Evolutionary conservation across 1,284 basidiomycete genomes (phyloP).

Genomic region (Mycena citricolor): DNA sequence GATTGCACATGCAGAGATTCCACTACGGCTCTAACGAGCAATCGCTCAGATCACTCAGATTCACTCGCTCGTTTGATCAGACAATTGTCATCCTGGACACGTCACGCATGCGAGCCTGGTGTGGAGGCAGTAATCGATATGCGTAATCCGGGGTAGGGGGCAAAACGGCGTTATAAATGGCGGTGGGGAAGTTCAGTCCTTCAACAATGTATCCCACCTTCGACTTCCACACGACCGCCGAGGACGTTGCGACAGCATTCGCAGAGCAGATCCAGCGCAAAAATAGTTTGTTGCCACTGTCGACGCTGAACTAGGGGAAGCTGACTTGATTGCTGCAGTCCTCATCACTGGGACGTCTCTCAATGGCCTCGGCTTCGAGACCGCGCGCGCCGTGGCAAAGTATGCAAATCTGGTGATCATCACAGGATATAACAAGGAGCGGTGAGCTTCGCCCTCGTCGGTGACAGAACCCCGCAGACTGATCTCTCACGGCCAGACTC

Average conservation of each 20-base stretch:
- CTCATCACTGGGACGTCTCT: slow-evolving; percentile 13
- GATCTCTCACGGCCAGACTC: slow-evolving; percentile 1
- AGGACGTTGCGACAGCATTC: slow-evolving; percentile 3
- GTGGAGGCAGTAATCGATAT: too few species aligned
- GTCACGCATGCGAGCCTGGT: too few species aligned
- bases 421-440: slow-evolving; percentile 10
- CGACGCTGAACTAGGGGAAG: too few species aligned
- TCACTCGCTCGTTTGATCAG: too few species aligned
- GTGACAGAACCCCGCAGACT: slow-evolving; percentile 1
- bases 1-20: too few species aligned
- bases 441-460: neutral
- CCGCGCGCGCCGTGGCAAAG: slow-evolving; percentile 5
- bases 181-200: too few species aligned
- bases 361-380: slow-evolving; percentile 13
- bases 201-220: too few species aligned
- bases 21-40: too few species aligned
- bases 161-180: too few species aligned
- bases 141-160: too few species aligned
- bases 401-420: slow-evolving; percentile 14
- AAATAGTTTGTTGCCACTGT: slow-evolving; percentile 2
- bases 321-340: slow-evolving; percentile 2
- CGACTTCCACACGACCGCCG: slow-evolving; percentile 6
- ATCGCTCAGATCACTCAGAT: too few species aligned
- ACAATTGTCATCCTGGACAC: too few species aligned
- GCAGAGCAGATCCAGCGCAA: neutral